Evolutionary conservation across 2,329 filamentous ascomycete genomes (phyloP), one percentile per base, ranked within the genome.

Genomic region (Bipolaris bicolor): DNA sequence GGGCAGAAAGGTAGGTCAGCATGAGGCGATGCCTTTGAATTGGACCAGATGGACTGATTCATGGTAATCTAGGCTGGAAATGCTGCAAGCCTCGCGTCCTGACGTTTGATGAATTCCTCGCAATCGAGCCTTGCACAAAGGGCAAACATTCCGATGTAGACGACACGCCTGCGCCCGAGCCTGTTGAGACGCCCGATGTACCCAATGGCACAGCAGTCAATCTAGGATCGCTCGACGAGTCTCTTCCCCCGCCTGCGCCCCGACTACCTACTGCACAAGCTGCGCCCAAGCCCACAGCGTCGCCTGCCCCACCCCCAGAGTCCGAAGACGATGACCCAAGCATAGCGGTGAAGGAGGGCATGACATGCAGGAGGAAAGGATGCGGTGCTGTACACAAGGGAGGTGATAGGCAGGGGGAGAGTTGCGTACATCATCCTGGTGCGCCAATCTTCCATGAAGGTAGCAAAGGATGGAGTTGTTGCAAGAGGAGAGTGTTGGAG

Each of bases 41-140:
- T 34, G 18, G 15, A 7, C 10, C 1, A 9, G 5, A 22, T 7
- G n/a, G 41, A n/a, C 61, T 63, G 34, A 68, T 49, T 13, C 29
- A 5, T 15, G 4, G 16, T n/a, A 11, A 9, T 20, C 18, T 71
- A 97, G 94, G 95, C 74, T 98, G 95, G 94, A 96, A 96, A 82
- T 99, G 95, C 83, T 99, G 95, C 86, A 98, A 97, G 80, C 90
- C 93, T 55, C 90, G 95, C 72, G 92, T 98, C 69, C 83, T 99
- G 69, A 97, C 92, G 58, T 99, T 99, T 76, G 95, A 99, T 79
- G 95, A 99, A 80, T 99, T 99, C 83, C 91, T 99, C 78, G 78
- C 83, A 59, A 98, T 99, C 69, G 83, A 90, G 48, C 94, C 95
- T 36, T 99, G 95, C 83, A 97, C 95, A 24, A 90, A 88, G 11